Base-by-base conservation (phyloP, 768 basidiomycete genomes). In the Filobasidium floriforme region DNA sequence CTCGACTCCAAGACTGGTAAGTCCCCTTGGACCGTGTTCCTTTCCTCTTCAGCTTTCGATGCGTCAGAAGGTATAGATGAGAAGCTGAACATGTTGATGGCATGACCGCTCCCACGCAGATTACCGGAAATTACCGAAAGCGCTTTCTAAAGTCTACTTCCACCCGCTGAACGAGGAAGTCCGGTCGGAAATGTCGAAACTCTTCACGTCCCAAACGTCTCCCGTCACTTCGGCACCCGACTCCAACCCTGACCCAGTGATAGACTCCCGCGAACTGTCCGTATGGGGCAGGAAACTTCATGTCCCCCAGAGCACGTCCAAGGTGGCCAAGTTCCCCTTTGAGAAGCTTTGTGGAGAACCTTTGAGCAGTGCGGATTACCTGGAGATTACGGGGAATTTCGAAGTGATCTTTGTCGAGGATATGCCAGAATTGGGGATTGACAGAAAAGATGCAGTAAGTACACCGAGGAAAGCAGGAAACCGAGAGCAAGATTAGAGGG, bases 91-190 rank as follows among this genome's bases (percentile, higher is more conserved):
- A 37, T 4, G 32, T 4, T 37, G 32, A 4, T 37, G 41, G 46
- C 60, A 28, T 52, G 41, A 22, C 62, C 9, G 15, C 41, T n/a
- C 19, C 4, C 32, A 7, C 32, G 52, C 73, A 92, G 94, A 99
- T 77, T 98, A 99, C 80, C 89, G 96, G 60, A 89, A 92, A 60
- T 84, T 96, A 70, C 92, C 94, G 19, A 86, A 91, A 59, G 89
- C 89, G 1, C 83, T 96, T n/a, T 92, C 91, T 1, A 87, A 92
- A 71, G 91, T 94, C 59, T 99, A 98, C 80, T 93, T 88, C 72
- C 81, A 88, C 72, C 93, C 96, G 0, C 80, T 96, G 14, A 83
- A 84, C 0, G 80, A 82, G 12, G 84, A 85, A 71, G 89, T 87
- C 68, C 76, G 79, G 14, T 76, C 80, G 15, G 92, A 94, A 76